Evolutionary conservation across 306 rosid genomes (phyloP).

Genomic region (Prunus mira): DNA sequence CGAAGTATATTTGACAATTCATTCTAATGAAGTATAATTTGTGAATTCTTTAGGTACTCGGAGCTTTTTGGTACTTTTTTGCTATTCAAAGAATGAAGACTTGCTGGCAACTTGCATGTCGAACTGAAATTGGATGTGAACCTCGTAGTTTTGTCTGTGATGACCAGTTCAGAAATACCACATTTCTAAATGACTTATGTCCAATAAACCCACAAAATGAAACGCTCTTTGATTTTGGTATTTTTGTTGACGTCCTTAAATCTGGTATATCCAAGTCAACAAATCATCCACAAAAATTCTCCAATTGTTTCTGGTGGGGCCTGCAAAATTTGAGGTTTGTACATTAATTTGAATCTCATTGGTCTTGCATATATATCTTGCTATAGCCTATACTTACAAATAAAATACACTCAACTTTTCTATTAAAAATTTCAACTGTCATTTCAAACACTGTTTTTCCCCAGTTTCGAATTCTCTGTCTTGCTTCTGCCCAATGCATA

Average conservation of each 20-base stretch:
- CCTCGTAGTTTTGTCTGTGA: not conserved
- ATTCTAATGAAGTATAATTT: not conserved
- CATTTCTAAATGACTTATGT: not conserved
- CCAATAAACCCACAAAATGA: not conserved
- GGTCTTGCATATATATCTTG: not conserved
- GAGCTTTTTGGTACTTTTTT: constrained; percentile 32
- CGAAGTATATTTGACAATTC: too few species aligned
- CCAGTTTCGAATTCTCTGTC: too few species aligned
- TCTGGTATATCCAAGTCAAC: constrained; percentile 19
- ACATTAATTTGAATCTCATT: not conserved
- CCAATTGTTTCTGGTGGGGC: constrained; percentile 31
- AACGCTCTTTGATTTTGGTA: constrained; percentile 17
- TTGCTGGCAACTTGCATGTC: constrained; percentile 16
- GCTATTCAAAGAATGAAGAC: constrained; percentile 12
- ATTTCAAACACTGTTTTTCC: too few species aligned
- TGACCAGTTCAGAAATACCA: not conserved
- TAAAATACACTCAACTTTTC: too few species aligned
- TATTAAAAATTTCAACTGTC: too few species aligned
- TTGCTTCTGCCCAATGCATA: too few species aligned
- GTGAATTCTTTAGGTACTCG: constrained; percentile 6
- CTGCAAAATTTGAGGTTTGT: constrained; percentile 32
- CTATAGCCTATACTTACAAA: too few species aligned
- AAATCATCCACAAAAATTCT: constrained; percentile 16
- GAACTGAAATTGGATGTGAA: not conserved
- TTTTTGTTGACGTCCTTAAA: constrained; percentile 24